Percentiles rank a stretch among this genome's conserved stretches.
These are phyloP conservation scores for Nemania bipapillata DNA, from an alignment of 2,329 filamentous ascomycete genomes.

Conservation along the genomic window DNA sequence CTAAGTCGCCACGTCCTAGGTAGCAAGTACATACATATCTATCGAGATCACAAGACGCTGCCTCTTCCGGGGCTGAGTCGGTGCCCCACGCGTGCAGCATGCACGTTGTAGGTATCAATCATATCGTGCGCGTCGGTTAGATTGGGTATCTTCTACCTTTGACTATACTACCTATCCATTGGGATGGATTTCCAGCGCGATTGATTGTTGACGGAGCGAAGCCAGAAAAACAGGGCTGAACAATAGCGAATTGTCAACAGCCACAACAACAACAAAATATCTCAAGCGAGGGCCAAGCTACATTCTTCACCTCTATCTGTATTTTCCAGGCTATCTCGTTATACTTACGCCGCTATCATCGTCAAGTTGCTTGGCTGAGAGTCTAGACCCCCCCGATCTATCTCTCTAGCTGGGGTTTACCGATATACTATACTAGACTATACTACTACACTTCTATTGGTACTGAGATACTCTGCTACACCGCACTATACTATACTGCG, in stretches of 20 bases:
- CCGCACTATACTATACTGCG: background rate
- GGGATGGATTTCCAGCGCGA: no score
- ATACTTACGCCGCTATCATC: background rate
- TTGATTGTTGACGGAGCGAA: background rate
- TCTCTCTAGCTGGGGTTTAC: background rate
- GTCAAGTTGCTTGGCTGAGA: background rate
- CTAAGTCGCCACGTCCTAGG: background rate
- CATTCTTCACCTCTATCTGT: background rate
- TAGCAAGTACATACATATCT: background rate
- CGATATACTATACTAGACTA: background rate
- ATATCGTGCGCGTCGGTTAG: constrained; percentile 12
- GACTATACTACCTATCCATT: background rate
- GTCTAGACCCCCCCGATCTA: background rate
- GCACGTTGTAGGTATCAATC: constrained; percentile 6
- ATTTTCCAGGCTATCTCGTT: background rate
- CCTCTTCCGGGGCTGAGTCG: constrained; percentile 12
- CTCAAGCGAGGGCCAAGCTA: background rate
- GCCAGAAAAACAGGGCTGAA: background rate
- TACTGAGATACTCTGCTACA: background rate
- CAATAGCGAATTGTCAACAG: constrained; percentile 2
- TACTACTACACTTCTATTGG: background rate
- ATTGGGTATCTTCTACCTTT: background rate
- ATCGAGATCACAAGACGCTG: constrained; percentile 20
- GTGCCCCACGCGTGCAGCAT: constrained; percentile 12
- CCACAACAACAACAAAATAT: background rate